Conservation (phyloP, 169 alveolate species). For the Hepatocystis sp. region DNA sequence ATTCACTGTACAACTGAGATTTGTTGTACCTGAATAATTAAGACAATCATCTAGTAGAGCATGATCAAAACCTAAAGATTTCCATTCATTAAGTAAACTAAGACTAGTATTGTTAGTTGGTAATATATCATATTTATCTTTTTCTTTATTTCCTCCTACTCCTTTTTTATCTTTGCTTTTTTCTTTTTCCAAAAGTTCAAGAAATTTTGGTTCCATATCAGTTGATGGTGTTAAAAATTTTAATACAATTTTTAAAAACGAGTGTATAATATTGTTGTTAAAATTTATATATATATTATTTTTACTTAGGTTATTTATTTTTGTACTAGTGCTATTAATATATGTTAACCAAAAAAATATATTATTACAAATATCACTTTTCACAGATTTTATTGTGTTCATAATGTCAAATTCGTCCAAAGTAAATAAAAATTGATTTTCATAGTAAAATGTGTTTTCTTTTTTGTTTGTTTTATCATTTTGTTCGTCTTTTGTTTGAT, state of each 20-base stretch:
- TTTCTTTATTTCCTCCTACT: slow-evolving; percentile 39
- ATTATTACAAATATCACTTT: slow-evolving; percentile 63
- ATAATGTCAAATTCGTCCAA: slow-evolving; percentile 55
- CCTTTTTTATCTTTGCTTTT: slow-evolving; percentile 44
- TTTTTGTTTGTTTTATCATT: neutral
- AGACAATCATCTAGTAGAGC: slow-evolving; percentile 38
- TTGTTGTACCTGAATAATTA: slow-evolving; percentile 70
- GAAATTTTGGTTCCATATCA: slow-evolving; percentile 45
- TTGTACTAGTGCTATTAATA: slow-evolving; percentile 71
- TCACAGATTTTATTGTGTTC: slow-evolving; percentile 60
- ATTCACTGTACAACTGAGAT: slow-evolving; percentile 47
- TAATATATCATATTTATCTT: slow-evolving; percentile 62
- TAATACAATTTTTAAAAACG: slow-evolving; percentile 44
- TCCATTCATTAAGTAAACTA: slow-evolving; percentile 40
- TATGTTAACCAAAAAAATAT: slow-evolving; percentile 67
- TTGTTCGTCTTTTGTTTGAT: slow-evolving; percentile 8
- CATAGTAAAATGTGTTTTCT: slow-evolving; percentile 21
- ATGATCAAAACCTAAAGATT: slow-evolving; percentile 61
- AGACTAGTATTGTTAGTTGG: slow-evolving; percentile 45
- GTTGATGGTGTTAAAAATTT: slow-evolving; percentile 45
- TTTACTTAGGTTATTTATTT: slow-evolving; percentile 56
- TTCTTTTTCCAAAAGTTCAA: slow-evolving; percentile 54
- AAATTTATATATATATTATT: slow-evolving; percentile 71
- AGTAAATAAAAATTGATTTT: slow-evolving; percentile 34
- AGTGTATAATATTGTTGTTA: slow-evolving; percentile 45